Conservation (phyloP, 305 asterid species). For the Solanum hybrid region DNA sequence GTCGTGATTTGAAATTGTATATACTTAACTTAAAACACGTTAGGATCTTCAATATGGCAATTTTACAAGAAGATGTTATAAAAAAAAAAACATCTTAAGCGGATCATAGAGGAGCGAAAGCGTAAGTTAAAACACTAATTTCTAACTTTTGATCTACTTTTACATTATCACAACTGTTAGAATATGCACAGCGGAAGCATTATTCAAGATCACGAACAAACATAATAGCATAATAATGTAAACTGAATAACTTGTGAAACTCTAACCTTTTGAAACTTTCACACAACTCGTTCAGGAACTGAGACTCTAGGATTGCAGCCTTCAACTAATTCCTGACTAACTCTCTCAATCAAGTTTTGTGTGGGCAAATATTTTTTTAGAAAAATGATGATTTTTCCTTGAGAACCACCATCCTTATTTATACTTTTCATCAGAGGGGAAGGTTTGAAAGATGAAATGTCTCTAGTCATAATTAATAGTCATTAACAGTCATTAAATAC, state of each 20-base stretch:
- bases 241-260: neutral
- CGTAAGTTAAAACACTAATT: neutral
- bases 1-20: neutral
- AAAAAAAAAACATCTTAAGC: neutral
- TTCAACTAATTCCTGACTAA: neutral
- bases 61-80: neutral
- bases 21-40: neutral
- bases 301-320: no score
- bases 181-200: neutral
- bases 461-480: neutral
- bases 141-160: neutral
- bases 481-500: neutral
- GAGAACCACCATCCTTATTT: neutral
- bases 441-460: neutral
- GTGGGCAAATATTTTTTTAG: neutral
- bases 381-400: neutral
- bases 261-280: neutral
- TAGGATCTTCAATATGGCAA: neutral
- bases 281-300: neutral
- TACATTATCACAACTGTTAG: neutral
- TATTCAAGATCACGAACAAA: neutral
- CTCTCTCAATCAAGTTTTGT: neutral
- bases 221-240: neutral
- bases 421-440: neutral
- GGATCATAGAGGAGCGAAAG: neutral